These are phyloP conservation scores for Cercospora canescens DNA, from an alignment of 2,329 filamentous ascomycete genomes.

Conservation along the genomic window DNA sequence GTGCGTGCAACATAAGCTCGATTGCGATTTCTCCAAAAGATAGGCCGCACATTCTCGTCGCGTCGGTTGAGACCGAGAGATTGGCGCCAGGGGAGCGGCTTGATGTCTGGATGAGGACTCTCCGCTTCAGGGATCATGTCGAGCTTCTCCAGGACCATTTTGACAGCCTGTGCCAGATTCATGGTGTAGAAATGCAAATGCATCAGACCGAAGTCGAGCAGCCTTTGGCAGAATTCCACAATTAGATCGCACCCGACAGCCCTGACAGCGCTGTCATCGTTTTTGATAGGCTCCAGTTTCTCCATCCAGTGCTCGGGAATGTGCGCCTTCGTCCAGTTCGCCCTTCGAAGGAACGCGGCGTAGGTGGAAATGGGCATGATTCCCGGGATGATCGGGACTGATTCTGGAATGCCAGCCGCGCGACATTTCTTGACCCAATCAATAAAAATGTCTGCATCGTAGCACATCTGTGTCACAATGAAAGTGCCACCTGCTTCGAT, in stretches of 20 bases:
- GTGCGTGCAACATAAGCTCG: constrained; percentile 94
- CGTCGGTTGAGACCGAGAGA: constrained; percentile 86
- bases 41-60: constrained; percentile 92
- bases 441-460: constrained; percentile 93
- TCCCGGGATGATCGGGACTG: constrained; percentile 77
- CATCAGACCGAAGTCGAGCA: constrained; percentile 78
- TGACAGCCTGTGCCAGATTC: constrained; percentile 93
- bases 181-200: constrained; percentile 98
- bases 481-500: constrained; percentile 91
- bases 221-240: constrained; percentile 83
- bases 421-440: constrained; percentile 86
- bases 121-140: constrained; percentile 80
- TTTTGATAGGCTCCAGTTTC: constrained; percentile 88
- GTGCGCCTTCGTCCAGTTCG: constrained; percentile 85
- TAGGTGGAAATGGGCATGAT: constrained; percentile 97
- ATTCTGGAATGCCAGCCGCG: constrained; percentile 70
- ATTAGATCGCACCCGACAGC: constrained; percentile 86
- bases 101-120: constrained; percentile 44
- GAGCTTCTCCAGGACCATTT: constrained; percentile 90
- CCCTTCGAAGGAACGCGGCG: constrained; percentile 84
- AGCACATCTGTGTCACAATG: constrained; percentile 99
- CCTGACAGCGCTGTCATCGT: constrained; percentile 89
- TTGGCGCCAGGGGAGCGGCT: constrained; percentile 93
- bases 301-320: constrained; percentile 80
- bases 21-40: constrained; percentile 98